These are phyloP conservation scores for Cutaneotrichosporon mucoides DNA, from an alignment of 1,284 basidiomycete species.

Conservation along the genomic window DNA sequence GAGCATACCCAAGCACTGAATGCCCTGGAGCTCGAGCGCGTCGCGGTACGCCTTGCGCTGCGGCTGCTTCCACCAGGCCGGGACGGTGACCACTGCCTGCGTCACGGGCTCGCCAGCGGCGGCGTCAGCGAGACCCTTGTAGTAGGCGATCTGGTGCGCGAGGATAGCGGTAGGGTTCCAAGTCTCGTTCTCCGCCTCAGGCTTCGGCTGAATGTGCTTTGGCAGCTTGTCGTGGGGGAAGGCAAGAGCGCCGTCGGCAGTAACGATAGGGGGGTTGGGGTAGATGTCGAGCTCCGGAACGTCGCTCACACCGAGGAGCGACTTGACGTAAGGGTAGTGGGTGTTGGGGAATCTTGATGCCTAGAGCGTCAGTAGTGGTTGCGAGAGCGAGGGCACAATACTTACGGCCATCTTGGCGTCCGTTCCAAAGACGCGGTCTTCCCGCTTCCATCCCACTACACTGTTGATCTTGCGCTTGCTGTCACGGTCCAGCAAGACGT, in stretches of 20 bases:
- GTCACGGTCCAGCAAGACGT: conserved; percentile 92
- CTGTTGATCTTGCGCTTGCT: conserved; percentile 94
- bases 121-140: conserved; percentile 79
- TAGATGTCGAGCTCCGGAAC: conserved; percentile 53
- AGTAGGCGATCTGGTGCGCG: conserved; percentile 89
- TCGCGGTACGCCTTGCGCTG: conserved; percentile 86
- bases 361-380: conserved; percentile 48
- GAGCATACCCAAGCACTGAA: conserved; percentile 76
- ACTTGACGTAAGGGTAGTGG: conserved; percentile 81
- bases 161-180: conserved; percentile 88
- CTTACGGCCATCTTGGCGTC: conserved; percentile 82
- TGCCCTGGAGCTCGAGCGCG: conserved; percentile 82
- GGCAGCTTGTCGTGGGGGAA: conserved; percentile 65
- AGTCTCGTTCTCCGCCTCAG: conserved; percentile 51
- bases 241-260: conserved; percentile 56
- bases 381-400: conserved; percentile 17
- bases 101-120: conserved; percentile 63
- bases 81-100: conserved; percentile 81
- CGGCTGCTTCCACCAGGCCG: conserved; percentile 78
- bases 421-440: conserved; percentile 79
- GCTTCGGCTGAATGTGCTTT: conserved; percentile 58
- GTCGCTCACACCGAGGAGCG: conserved; percentile 59
- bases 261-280: conserved; percentile 34
- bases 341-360: conserved; percentile 85
- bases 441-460: conserved; percentile 79